Base-by-base conservation (phyloP, 768 basidiomycete species). In the Lactarius quietus region DNA sequence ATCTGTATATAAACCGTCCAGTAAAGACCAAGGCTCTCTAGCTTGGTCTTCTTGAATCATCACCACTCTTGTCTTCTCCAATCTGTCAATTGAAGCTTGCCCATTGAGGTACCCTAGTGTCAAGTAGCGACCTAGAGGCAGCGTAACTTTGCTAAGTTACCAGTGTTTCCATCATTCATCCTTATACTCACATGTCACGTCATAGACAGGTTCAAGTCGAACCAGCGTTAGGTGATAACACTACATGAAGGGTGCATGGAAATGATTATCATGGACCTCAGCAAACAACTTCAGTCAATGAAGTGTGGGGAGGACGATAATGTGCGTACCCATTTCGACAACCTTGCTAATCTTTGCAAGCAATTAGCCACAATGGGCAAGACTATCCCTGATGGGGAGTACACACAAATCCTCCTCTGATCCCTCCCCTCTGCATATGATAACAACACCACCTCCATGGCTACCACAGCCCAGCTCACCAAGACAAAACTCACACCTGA, bases 361-460 rank as follows among this genome's bases (percentile, higher is more conserved):
- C 71, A 78, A 23, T 72, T 80, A 6, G 73, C 76, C 0, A 69
- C 73, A 0, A n/a, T n/a, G n/a, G n/a, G n/a, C n/a, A n/a, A n/a
- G n/a, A n/a, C n/a, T n/a, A n/a, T n/a, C n/a, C n/a, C 69, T 0
- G 73, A 78, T 14, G 69, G 74, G 10, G 74, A 78, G 48, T 75
- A 76, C 59, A 72, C 72, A 31, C 70, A 72, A 4, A 77, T 79
- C 53, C 71, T 79, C 38, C 70, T 77, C 35, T 63, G 67, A 20
- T 79, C 78, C 4, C 73, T 80, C 17, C 78, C 78, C 18, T 18
- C 55, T 6, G 76, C 73, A 26, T 79, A 76, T 62, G 74, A 76
- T n/a, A 59, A 56, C 75, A 31, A 73, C 68, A 69, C 78, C 60
- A 72, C 76, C 23, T 62, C 75, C 28, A 58, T 78, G 33, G 71